Base-by-base conservation (phyloP, 2,329 filamentous ascomycete genomes). In the Aphanoascus verrucosus region DNA sequence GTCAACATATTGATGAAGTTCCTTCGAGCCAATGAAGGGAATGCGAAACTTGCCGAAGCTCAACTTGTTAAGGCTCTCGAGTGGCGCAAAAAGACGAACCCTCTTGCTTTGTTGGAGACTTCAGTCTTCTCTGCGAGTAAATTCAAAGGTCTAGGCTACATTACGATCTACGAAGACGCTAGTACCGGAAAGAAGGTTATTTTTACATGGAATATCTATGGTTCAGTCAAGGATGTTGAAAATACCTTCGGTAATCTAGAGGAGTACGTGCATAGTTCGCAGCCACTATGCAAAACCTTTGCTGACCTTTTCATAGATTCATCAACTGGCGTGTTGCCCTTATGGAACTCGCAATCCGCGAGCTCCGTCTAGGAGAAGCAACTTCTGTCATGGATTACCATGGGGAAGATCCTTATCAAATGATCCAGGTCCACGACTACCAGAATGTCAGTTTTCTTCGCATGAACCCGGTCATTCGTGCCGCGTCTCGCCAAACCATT, bases 371-470 rank as follows among this genome's bases (percentile, higher is more conserved):
- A 58, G 66, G 77, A 17, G 75, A 79, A 23, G 86, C 87, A 49
- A 88, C 81, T 7, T 82, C 85, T 1, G 83, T 88, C 54, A 84
- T 82, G 57, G 74, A 74, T 34, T 74, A 80, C 60, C 63, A 74
- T 35, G 78, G 77, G 14, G 72, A 76, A 8, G 91, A 96, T 65
- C 87, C 86, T 0, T 94, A 95, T 73, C 87, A 91, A 70, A 89
- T 94, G 74, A 79, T 87, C 63, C 90, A 96, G 71, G 83, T 96
- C 28, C 91, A 97, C 72, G 91, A 97, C 74, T 96, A 96, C 76
- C 81, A 86, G 62, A 84, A 82, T 58, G 83, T 94, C 66, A 88
- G 83, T 64, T 95, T 96, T 77, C 77, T 96, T 61, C 83, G 88
- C 56, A 83, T 87, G 74, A 84, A 91, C 54, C 79, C 86, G 0